Conservation (phyloP, 106 monocot genomes). For the Vanilla planifolia region DNA sequence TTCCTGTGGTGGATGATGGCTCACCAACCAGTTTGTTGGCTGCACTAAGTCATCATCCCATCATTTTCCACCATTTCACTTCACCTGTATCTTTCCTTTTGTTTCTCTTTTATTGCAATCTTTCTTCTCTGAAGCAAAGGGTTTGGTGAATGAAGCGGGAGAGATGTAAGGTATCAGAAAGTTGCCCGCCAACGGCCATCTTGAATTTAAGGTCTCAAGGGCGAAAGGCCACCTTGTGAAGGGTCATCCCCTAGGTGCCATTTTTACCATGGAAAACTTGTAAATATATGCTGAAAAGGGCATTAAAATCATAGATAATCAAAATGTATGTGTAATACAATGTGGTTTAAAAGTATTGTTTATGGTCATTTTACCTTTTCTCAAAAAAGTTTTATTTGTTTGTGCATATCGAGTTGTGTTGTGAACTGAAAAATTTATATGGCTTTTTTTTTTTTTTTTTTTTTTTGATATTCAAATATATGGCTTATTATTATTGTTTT, state of each 20-base stretch:
- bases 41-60: neutral
- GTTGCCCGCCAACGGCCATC: conserved; percentile 26
- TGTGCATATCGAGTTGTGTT: neutral
- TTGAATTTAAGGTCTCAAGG: neutral
- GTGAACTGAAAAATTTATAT: neutral
- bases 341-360: too few species aligned
- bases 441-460: neutral
- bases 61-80: neutral
- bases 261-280: neutral
- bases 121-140: conserved; percentile 49
- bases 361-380: too few species aligned
- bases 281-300: too few species aligned
- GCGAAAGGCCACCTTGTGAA: too few species aligned
- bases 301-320: too few species aligned
- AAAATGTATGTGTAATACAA: too few species aligned
- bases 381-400: too few species aligned
- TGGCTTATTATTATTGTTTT: neutral
- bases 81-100: neutral
- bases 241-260: neutral
- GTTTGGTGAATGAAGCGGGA: conserved; percentile 46
- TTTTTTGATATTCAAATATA: neutral
- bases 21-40: conserved; percentile 32
- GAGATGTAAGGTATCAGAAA: conserved; percentile 33
- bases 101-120: conserved; percentile 37
- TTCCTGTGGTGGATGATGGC: conserved; percentile 11